phyloP scores from a whole-genome alignment of 2,329 filamentous ascomycete genomes.

The Ceratocystis albifundus region DNA sequence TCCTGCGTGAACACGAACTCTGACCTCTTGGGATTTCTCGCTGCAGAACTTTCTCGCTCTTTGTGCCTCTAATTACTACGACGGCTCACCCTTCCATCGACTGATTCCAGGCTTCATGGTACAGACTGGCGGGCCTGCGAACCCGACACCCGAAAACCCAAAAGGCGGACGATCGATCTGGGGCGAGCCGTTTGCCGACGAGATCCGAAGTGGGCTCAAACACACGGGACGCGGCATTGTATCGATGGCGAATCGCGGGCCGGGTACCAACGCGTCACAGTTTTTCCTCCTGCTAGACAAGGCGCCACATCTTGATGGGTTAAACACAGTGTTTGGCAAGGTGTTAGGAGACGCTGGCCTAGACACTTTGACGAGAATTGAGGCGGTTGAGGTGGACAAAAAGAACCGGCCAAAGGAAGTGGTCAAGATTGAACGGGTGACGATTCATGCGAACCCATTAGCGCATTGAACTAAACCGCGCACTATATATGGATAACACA shows the following conservation, averaged over 20 bases:
- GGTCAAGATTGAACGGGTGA: constrained; percentile 55
- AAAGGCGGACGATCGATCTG: constrained; percentile 65
- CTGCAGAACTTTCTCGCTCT: constrained; percentile 73
- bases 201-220: constrained; percentile 58
- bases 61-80: constrained; percentile 68
- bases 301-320: constrained; percentile 68
- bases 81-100: constrained; percentile 65
- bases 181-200: constrained; percentile 63
- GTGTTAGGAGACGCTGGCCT: constrained; percentile 54
- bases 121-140: constrained; percentile 57
- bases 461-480: constrained; percentile 39
- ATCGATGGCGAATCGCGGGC: constrained; percentile 69
- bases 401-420: constrained; percentile 61
- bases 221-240: constrained; percentile 59
- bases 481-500: not conserved
- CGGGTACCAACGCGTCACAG: constrained; percentile 62
- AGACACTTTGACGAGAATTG: constrained; percentile 57
- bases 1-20: constrained; percentile 1
- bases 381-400: constrained; percentile 61
- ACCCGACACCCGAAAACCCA: constrained; percentile 45
- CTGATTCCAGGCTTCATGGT: constrained; percentile 72
- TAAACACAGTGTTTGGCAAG: constrained; percentile 75
- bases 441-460: constrained; percentile 69
- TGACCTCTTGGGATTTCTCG: not conserved
- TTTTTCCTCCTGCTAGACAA: constrained; percentile 73